These are phyloP conservation scores for Clavariopsis aquatica DNA, from an alignment of 495 filamentous ascomycete species.

Conservation along the genomic window DNA sequence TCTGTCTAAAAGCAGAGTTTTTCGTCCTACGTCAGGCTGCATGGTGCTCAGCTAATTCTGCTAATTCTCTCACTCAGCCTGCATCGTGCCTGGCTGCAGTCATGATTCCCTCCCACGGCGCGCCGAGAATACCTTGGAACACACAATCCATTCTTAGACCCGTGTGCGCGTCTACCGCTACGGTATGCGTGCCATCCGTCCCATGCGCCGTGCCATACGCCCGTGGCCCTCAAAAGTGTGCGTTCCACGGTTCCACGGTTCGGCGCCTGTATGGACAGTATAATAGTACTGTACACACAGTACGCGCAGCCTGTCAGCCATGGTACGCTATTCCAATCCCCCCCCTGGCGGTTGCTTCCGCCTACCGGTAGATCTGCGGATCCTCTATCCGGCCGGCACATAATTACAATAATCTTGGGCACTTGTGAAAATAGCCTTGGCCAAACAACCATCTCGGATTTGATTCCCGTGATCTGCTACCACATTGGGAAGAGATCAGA, in stretches of 20 bases:
- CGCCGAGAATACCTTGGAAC: neutral
- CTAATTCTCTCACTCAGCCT: slow-evolving; percentile 7
- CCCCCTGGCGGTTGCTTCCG: neutral
- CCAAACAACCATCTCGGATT: neutral
- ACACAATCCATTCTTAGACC: neutral
- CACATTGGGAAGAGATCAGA: neutral
- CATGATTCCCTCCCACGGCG: neutral
- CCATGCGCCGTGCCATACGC: too few species aligned
- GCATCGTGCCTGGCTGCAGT: neutral
- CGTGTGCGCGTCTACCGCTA: neutral
- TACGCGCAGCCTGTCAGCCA: neutral
- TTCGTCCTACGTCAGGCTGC: slow-evolving; percentile 15
- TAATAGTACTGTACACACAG: too few species aligned
- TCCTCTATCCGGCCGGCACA: too few species aligned
- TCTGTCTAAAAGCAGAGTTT: slow-evolving; percentile 9
- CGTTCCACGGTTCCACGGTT: neutral
- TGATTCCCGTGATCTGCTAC: neutral
- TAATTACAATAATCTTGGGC: neutral
- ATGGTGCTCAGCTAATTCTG: neutral
- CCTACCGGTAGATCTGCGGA: neutral
- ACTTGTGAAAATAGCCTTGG: neutral
- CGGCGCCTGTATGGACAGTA: neutral
- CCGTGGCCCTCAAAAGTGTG: too few species aligned
- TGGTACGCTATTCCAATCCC: slow-evolving; percentile 11
- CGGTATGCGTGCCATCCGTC: too few species aligned